Conservation (phyloP, 2,329 filamentous ascomycete genomes). For the Aspergillus sp. region DNA sequence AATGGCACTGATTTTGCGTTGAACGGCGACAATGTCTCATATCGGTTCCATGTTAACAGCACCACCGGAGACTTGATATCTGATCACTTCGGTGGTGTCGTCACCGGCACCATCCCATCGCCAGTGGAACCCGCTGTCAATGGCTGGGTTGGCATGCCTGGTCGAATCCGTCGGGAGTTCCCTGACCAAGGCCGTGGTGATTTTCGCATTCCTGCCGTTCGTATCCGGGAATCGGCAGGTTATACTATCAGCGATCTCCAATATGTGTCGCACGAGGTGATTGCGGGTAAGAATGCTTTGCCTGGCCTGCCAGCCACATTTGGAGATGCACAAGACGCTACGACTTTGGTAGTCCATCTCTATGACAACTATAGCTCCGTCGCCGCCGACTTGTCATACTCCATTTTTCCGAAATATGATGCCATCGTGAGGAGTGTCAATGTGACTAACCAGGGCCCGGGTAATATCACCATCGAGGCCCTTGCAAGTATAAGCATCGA, state of each 20-base stretch:
- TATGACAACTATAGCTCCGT: constrained; percentile 62
- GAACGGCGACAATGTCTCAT: constrained; percentile 59
- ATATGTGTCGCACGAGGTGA: constrained; percentile 60
- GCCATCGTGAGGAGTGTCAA: constrained; percentile 64
- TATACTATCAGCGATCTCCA: constrained; percentile 61
- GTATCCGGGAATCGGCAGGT: constrained; percentile 61
- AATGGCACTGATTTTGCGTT: constrained; percentile 59
- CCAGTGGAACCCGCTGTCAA: constrained; percentile 37
- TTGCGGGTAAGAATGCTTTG: constrained; percentile 59
- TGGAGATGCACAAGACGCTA: constrained; percentile 57
- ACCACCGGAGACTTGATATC: constrained; percentile 58
- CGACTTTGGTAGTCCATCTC: constrained; percentile 60
- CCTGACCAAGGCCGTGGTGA: constrained; percentile 66
- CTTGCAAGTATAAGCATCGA: constrained; percentile 65
- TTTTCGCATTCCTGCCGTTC: constrained; percentile 62
- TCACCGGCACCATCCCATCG: constrained; percentile 55
- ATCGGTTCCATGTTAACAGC: constrained; percentile 64
- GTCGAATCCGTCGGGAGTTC: constrained; percentile 61
- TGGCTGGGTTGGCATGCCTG: constrained; percentile 58
- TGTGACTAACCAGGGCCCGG: constrained; percentile 60
- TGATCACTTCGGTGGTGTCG: constrained; percentile 63
- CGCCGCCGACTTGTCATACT: constrained; percentile 62
- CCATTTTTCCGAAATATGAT: constrained; percentile 63
- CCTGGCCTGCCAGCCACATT: constrained; percentile 62
- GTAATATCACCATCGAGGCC: constrained; percentile 57